Evolutionary conservation across 331 rosid genomes (phyloP).

Genomic region (Malus hybrid): DNA sequence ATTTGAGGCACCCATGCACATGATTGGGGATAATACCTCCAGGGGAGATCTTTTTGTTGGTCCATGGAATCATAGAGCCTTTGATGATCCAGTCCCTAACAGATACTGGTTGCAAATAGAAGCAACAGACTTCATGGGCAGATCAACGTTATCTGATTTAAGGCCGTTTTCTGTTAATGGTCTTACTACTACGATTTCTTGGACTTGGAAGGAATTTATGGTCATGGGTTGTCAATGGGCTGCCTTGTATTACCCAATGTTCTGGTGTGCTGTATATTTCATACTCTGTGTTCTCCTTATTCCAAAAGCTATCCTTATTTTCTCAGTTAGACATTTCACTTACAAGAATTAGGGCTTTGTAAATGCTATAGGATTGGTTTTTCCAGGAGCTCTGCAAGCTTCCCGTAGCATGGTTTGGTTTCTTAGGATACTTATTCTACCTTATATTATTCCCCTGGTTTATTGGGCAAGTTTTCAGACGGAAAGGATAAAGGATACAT

Average conservation of each 20-base stretch:
- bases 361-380: constrained; percentile 50
- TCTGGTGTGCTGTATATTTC: constrained; percentile 51
- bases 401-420: constrained; percentile 56
- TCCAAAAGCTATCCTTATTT: constrained; percentile 62
- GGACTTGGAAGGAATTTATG: constrained; percentile 88
- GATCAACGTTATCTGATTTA: constrained; percentile 60
- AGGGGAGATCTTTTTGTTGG: constrained; percentile 67
- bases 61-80: constrained; percentile 84
- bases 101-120: constrained; percentile 90
- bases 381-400: constrained; percentile 71
- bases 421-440: constrained; percentile 60
- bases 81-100: constrained; percentile 67
- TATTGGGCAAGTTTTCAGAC: constrained; percentile 57
- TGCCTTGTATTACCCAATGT: constrained; percentile 60
- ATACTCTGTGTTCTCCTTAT: constrained; percentile 51
- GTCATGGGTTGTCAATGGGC: constrained; percentile 95
- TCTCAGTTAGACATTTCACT: constrained; percentile 46
- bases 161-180: constrained; percentile 90
- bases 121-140: constrained; percentile 49
- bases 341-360: constrained; percentile 44
- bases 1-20: constrained; percentile 51
- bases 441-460: constrained; percentile 77
- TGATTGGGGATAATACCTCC: constrained; percentile 34
- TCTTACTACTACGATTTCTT: constrained; percentile 45
- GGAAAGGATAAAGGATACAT: constrained; percentile 54